Evolutionary conservation across 2,329 filamentous ascomycete species (phyloP).

Genomic region (Phyllosticta paracitricarpa): DNA sequence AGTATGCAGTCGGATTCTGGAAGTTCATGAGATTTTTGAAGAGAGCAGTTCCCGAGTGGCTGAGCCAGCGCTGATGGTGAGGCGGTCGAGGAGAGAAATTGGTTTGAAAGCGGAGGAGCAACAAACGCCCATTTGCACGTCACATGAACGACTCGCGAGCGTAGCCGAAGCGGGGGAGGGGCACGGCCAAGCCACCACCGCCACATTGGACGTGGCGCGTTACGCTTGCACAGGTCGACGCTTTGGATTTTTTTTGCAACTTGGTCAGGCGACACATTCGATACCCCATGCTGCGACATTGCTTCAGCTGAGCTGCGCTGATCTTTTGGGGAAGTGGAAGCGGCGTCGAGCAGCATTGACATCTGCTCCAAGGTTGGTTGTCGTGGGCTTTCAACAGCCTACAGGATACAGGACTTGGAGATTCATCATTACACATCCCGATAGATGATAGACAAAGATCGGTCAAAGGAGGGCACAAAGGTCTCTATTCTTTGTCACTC

Average conservation of each 20-base stretch:
- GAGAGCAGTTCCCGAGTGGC: conserved; percentile 45
- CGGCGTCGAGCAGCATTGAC: not conserved
- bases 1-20: conserved; percentile 52
- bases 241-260: not conserved
- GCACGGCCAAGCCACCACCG: not conserved
- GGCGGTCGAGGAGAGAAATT: not conserved
- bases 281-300: not conserved
- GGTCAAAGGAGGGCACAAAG: not conserved
- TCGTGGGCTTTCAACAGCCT: not conserved
- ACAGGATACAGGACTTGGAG: not conserved
- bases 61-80: not conserved
- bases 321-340: not conserved
- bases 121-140: not conserved
- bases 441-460: not conserved
- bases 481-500: not conserved
- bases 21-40: conserved; percentile 57
- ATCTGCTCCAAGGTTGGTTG: not conserved
- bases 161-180: not conserved
- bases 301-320: not conserved
- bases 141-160: not conserved
- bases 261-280: not conserved
- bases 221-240: not conserved
- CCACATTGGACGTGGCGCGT: not conserved
- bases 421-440: not conserved
- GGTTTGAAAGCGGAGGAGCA: not conserved